Base-by-base conservation (phyloP, 345 rosid genomes). In the Pugionium cornutum region DNA sequence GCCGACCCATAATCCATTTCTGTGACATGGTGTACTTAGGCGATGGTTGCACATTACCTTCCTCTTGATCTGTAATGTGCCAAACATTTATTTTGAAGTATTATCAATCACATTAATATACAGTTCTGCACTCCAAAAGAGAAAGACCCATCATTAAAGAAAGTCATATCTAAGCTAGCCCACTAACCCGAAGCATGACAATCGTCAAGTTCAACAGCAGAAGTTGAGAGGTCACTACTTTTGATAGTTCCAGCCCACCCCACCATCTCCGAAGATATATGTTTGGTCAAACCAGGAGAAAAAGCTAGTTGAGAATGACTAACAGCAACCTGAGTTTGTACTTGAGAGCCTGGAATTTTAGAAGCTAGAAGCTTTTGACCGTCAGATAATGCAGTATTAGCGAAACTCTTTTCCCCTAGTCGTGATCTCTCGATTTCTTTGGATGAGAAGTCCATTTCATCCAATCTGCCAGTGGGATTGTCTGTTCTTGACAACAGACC, bases 11-110 rank as follows among this genome's bases (percentile, higher is more conserved):
- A 59, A 91, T 77, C 96, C 96, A 91, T 62, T 85, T 91, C 75
- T 91, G 94, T 51, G 78, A 82, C 94, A 88, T 86, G 34, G 96
- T 88, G 70, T 77, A 76, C 83, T 80, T 86, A 46, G 91, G 91
- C 48, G 82, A 72, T 29, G 80, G 83, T 40, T 66, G 77, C 36
- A 79, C 68, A 50, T 61, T 81, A 64, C 75, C 89, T 70, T 81
- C 87, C 10, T 75, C 87, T 68, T 82, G 83, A 45, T 80, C 88
- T 70, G 78, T 55, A 3, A 74, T 45, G 65, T 58, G 66, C 69
- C 40, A 58, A 46, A 68, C 18, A 37, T 47, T 69, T 70, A 72
- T 57, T 67, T 75, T 33, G 63, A 27, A n/a, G 42, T 43, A 63
- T 73, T 49, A 48, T 60, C 74, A 76, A 58, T 47, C 26, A 36